phyloP scores from a whole-genome alignment of 352 stramenopile species.

The Phytophthora quininea region DNA sequence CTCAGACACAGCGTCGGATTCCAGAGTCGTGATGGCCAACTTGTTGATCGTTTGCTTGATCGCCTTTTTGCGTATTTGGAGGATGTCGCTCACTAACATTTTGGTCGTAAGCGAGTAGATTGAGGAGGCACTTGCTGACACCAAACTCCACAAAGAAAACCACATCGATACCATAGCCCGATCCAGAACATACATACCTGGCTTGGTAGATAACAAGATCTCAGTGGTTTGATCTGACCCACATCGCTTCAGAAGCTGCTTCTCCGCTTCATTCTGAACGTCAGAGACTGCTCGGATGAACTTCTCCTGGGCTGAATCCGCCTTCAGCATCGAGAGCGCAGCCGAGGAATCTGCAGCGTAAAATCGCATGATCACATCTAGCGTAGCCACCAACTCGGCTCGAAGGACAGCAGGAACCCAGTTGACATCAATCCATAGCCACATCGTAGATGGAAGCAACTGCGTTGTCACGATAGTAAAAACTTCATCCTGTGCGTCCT shows the following conservation, averaged over 20 bases:
- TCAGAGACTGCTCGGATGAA: slow-evolving; percentile 18
- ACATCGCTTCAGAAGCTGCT: slow-evolving; percentile 40
- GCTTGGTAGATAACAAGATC: slow-evolving; percentile 28
- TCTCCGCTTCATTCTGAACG: slow-evolving; percentile 36
- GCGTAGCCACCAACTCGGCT: slow-evolving; percentile 54
- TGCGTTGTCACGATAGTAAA: slow-evolving; percentile 36
- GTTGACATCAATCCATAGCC: slow-evolving; percentile 43
- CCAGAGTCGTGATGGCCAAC: slow-evolving; percentile 17
- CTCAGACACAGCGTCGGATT: slow-evolving; percentile 12
- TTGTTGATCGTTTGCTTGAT: slow-evolving; percentile 59
- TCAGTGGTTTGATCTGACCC: slow-evolving; percentile 15
- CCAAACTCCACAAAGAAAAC: slow-evolving; percentile 37
- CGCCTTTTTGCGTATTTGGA: slow-evolving; percentile 70
- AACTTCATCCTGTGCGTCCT: slow-evolving; percentile 24
- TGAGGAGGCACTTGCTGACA: slow-evolving; percentile 9
- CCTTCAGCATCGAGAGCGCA: slow-evolving; percentile 17
- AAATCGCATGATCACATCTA: slow-evolving; percentile 49
- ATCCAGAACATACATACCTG: slow-evolving; percentile 53
- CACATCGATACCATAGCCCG: slow-evolving; percentile 56
- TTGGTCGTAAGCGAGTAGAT: slow-evolving; percentile 28
- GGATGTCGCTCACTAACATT: slow-evolving; percentile 48
- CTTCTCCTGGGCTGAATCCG: slow-evolving; percentile 11
- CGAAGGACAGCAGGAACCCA: slow-evolving; percentile 50
- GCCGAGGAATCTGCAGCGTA: slow-evolving; percentile 18
- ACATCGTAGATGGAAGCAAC: slow-evolving; percentile 52